These are phyloP conservation scores for Lipomyces starkeyi DNA, from an alignment of 805 yeast genomes.

Conservation along the genomic window DNA sequence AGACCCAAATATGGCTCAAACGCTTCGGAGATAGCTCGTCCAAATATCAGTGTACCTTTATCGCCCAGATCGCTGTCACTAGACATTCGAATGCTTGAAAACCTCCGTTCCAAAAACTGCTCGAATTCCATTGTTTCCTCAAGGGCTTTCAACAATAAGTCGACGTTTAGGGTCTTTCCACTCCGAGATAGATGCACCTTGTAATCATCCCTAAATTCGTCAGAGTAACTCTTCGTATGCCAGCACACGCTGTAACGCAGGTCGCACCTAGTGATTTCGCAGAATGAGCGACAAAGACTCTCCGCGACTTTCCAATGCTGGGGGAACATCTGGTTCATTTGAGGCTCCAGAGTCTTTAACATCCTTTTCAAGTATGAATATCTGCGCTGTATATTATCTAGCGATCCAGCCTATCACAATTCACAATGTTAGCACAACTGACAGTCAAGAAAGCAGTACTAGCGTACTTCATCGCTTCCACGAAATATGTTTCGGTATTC, in stretches of 20 bases:
- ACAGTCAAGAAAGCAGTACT: neutral
- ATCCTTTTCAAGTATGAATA: conserved; percentile 81
- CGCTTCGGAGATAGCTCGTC: conserved; percentile 60
- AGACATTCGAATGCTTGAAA: conserved; percentile 44
- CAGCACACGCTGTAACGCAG: neutral
- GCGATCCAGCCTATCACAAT: conserved; percentile 69
- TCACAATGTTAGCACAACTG: neutral
- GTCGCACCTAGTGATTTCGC: conserved; percentile 59
- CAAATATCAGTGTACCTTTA: conserved; percentile 44
- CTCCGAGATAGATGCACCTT: conserved; percentile 53
- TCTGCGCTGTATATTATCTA: conserved; percentile 83
- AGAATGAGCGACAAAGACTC: conserved; percentile 65
- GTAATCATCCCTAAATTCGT: conserved; percentile 57
- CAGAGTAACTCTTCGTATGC: neutral
- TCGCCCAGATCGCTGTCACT: conserved; percentile 28
- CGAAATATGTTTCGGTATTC: conserved; percentile 80
- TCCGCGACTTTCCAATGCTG: conserved; percentile 71
- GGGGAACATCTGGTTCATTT: conserved; percentile 65
- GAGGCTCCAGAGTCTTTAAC: conserved; percentile 61
- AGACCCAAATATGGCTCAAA: conserved; percentile 85
- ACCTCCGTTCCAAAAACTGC: conserved; percentile 66
- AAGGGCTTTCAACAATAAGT: conserved; percentile 68
- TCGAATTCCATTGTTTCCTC: conserved; percentile 87
- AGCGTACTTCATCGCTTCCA: conserved; percentile 65
- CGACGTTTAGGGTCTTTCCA: conserved; percentile 56